Evolutionary conservation across 495 filamentous ascomycete genomes (phyloP).

Genomic region (Neurospora tetraspora): DNA sequence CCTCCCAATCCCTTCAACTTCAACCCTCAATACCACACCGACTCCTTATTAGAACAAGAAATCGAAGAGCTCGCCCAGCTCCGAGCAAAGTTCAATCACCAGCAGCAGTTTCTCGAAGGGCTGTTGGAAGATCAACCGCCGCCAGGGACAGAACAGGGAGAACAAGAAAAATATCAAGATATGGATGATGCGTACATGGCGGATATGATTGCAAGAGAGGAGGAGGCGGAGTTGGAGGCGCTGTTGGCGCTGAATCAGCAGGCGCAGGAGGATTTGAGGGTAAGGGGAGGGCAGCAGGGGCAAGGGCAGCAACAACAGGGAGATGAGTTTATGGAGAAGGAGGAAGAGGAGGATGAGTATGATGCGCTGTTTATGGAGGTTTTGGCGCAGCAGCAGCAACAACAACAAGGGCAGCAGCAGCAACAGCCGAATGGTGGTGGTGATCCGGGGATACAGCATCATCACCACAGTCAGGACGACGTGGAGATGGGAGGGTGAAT

Average conservation of each 20-base stretch:
- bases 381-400: constrained; percentile 6
- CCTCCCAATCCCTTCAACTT: background rate
- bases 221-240: constrained; percentile 51
- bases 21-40: constrained; percentile 4
- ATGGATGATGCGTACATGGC: constrained; percentile 35
- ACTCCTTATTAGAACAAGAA: constrained; percentile 2
- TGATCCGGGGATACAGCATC: background rate
- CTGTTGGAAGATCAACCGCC: constrained; percentile 26
- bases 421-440: background rate
- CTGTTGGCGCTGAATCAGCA: constrained; percentile 33
- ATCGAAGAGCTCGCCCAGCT: constrained; percentile 36
- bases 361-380: constrained; percentile 49
- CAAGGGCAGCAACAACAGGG: background rate
- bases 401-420: background rate
- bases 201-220: constrained; percentile 39
- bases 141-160: constrained; percentile 1
- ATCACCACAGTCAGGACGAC: constrained; percentile 1
- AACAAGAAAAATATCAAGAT: constrained; percentile 10
- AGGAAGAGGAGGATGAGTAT: constrained; percentile 33
- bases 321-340: constrained; percentile 39
- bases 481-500: constrained; percentile 23
- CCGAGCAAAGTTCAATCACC: constrained; percentile 35
- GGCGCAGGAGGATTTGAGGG: constrained; percentile 4
- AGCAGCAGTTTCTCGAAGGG: constrained; percentile 23
- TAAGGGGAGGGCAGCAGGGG: background rate